Evolutionary conservation across 805 yeast genomes (phyloP).

Genomic region (Yamadazyma olivae): DNA sequence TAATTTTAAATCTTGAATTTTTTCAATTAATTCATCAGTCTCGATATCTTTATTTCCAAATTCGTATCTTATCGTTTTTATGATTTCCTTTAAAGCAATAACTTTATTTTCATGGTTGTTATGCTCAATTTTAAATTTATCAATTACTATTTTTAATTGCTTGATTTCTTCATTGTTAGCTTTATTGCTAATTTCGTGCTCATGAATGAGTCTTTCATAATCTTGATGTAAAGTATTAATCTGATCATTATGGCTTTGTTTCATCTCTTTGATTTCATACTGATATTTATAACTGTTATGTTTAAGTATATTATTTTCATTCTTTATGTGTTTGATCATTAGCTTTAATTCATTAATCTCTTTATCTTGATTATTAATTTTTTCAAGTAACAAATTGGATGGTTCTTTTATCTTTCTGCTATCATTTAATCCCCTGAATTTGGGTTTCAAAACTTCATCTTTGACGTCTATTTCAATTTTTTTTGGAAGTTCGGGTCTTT

Average conservation of each 20-base stretch:
- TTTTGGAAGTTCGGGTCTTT: too few species aligned
- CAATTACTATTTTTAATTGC: neutral
- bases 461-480: too few species aligned
- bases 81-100: conserved; percentile 5
- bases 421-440: neutral
- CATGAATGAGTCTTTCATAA: conserved; percentile 5
- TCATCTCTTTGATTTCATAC: conserved; percentile 1
- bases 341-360: conserved; percentile 10
- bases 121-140: conserved; percentile 1
- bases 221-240: conserved; percentile 1
- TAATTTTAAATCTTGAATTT: conserved; percentile 6
- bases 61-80: conserved; percentile 5
- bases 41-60: conserved; percentile 2
- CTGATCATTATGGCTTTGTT: conserved; percentile 1
- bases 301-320: conserved; percentile 9
- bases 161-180: conserved; percentile 3
- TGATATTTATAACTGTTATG: conserved; percentile 11
- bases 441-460: too few species aligned
- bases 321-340: conserved; percentile 8
- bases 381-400: conserved; percentile 7
- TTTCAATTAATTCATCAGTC: neutral
- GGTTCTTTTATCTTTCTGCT: conserved; percentile 1
- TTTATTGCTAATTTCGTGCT: neutral
- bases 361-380: conserved; percentile 8
- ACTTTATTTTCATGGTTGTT: conserved; percentile 5